phyloP scores from a whole-genome alignment of 148 eudicot species.

The Fagopyrum tataricum region DNA sequence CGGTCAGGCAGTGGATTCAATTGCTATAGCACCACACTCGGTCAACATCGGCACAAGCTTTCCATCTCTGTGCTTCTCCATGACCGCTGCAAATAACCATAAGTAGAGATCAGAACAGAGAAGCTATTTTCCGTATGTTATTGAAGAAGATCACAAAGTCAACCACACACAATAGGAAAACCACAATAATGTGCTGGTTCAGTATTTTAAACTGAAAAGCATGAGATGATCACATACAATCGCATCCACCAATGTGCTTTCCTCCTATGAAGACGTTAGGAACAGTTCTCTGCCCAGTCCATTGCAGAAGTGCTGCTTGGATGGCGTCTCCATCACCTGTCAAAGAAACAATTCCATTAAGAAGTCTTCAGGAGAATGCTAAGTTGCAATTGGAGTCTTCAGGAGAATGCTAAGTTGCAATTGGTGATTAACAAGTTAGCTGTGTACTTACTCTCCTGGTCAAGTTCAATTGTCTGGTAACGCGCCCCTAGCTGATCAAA shows the following conservation, averaged over 20 bases:
- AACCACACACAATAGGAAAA: neutral
- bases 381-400: neutral
- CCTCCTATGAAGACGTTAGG: slow-evolving; percentile 61
- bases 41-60: slow-evolving; percentile 45
- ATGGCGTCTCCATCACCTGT: slow-evolving; percentile 49
- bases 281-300: slow-evolving; percentile 62
- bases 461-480: slow-evolving; percentile 45
- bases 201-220: neutral
- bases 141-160: neutral
- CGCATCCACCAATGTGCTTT: slow-evolving; percentile 59
- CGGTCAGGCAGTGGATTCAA: slow-evolving; percentile 9
- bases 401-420: neutral
- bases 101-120: neutral
- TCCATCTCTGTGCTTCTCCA: slow-evolving; percentile 34
- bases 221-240: slow-evolving; percentile 25
- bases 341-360: neutral
- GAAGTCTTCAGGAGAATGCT: neutral
- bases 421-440: neutral
- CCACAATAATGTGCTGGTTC: neutral
- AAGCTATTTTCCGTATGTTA: neutral
- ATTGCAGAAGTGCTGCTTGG: slow-evolving; percentile 45
- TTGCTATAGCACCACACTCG: slow-evolving; percentile 37
- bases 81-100: slow-evolving; percentile 31
- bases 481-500: slow-evolving; percentile 42
- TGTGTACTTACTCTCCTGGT: slow-evolving; percentile 38